Evolutionary conservation across 2,329 filamentous ascomycete genomes (phyloP).

Genomic region (Penicillium sp.): DNA sequence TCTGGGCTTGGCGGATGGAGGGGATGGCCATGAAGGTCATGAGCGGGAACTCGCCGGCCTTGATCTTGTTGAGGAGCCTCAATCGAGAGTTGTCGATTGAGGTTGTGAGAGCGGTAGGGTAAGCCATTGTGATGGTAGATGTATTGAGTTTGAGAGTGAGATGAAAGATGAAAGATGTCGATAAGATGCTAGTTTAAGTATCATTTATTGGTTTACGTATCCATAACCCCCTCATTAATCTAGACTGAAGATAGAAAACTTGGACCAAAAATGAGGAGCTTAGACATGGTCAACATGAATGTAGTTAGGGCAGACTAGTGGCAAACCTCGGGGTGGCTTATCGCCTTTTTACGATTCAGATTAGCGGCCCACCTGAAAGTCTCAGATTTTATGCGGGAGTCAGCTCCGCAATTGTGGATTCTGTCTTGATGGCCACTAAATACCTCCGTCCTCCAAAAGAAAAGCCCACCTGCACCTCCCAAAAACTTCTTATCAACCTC

Average conservation of each 20-base stretch:
- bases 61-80: conserved; percentile 48
- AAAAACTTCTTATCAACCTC: not conserved
- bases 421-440: not conserved
- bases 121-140: conserved; percentile 15
- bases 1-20: conserved; percentile 50
- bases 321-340: too few relatives aligned
- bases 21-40: conserved; percentile 54
- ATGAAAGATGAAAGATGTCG: not conserved
- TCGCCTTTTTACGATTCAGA: not conserved
- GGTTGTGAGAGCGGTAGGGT: conserved; percentile 35
- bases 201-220: not conserved
- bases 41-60: conserved; percentile 42
- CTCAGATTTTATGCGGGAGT: fast-evolving
- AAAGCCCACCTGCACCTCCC: conserved; percentile 2
- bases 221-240: not conserved
- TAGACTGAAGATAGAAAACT: not conserved
- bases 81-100: conserved; percentile 44
- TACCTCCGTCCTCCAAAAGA: fast-evolving
- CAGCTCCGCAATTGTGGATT: fast-evolving
- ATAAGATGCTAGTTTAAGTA: conserved; percentile 1
- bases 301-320: conserved; percentile 1
- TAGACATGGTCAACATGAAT: not conserved
- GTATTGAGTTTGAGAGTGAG: not conserved
- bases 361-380: not conserved
- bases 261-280: not conserved